Evolutionary conservation across 2,329 filamentous ascomycete genomes (phyloP), one percentile per base, ranked within the genome.

Genomic region (Talaromyces rugulosus): DNA sequence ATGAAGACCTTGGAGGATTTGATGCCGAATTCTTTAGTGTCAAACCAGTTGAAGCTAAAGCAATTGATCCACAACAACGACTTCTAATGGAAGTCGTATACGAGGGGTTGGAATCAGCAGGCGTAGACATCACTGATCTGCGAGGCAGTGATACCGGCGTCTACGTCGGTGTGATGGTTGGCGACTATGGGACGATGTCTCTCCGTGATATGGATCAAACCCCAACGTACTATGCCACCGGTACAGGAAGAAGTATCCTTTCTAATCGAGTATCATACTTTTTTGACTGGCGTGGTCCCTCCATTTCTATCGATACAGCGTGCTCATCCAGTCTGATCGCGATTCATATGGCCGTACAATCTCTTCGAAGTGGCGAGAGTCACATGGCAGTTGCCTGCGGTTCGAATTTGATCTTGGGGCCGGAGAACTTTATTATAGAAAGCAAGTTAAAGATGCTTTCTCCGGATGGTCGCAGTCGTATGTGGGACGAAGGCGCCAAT

Each of bases 401-500:
- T 1, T 42, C 68, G 5, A 69, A 69, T 47, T 58, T 71, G 4
- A 62, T 72, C 14, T 56, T 76, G 4, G 68, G 66, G n/a, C 74
- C 73, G 0, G 23, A 23, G 23, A 23, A 23, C 57, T 76, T 70
- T 58, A 69, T 76, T 5, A 67, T 69, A 1, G 69, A 70, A 56
- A 70, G 67, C 40, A 75, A 74, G 23, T 62, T 72, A 23, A 66
- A 80, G 66, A 71, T 85, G 56, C 79, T 87, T 14, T 84, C 82
- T 0, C 79, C 83, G 33, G 78, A 78, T 47, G 23, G 23, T 85
- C 80, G 23, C 23, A 23, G 23, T 14, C 80, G 78, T 56, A 82
- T 78, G 73, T 82, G 76, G 73, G 78, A 81, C 64, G 71, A 68
- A 2, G 69, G 68, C 2, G 83, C 81, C 0, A 71, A 83, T 64